phyloP scores from a whole-genome alignment of 768 basidiomycete species.

The Phlebiopsis flavidoalba region DNA sequence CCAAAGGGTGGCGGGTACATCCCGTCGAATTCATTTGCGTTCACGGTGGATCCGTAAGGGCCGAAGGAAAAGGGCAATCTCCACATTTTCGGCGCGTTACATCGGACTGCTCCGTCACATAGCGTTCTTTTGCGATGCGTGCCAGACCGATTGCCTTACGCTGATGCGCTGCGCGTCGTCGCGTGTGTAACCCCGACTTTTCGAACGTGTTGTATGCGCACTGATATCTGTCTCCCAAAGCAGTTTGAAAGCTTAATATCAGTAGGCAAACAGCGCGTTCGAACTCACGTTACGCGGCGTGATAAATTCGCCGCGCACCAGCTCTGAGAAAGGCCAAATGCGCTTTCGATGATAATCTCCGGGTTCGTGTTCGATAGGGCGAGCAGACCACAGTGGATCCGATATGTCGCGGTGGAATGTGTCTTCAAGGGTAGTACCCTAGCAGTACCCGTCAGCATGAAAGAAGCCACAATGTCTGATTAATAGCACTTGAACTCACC shows the following conservation, averaged over 20 bases:
- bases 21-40: constrained; percentile 68
- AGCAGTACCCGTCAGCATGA: background rate
- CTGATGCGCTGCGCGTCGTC: constrained; percentile 41
- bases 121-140: constrained; percentile 36
- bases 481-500: constrained; percentile 3
- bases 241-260: too few species aligned
- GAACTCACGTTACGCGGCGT: constrained; percentile 62
- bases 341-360: constrained; percentile 45
- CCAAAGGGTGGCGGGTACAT: constrained; percentile 75
- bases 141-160: constrained; percentile 49
- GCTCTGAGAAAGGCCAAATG: constrained; percentile 62
- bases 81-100: constrained; percentile 24
- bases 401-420: constrained; percentile 42
- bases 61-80: constrained; percentile 69
- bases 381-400: constrained; percentile 68
- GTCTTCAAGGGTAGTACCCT: constrained; percentile 64
- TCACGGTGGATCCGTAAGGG: constrained; percentile 64
- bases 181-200: constrained; percentile 41
- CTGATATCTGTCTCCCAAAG: constrained; percentile 50
- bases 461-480: background rate
- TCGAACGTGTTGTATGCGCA: constrained; percentile 51
- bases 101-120: constrained; percentile 16
- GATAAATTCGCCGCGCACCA: constrained; percentile 61
- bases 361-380: constrained; percentile 50
- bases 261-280: too few species aligned